Base-by-base conservation (phyloP, 1,284 basidiomycete species). In the Afroboletus lepidellus region DNA sequence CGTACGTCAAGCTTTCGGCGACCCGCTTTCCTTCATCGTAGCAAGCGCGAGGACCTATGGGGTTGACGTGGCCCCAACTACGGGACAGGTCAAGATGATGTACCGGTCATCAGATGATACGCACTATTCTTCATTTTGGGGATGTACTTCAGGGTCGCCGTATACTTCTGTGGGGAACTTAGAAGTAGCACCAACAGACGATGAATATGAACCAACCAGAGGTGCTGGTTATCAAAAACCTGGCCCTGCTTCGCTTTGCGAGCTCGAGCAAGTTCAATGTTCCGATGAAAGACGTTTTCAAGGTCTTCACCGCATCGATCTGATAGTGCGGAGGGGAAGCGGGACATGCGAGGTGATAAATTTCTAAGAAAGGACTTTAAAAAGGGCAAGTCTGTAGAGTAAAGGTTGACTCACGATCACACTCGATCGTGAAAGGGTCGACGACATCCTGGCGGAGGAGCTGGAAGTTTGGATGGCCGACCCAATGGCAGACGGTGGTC, bases 1-100 rank as follows among this genome's bases (percentile, higher is more conserved):
- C 94, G 68, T 97, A 97, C 11, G 94, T 94, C 61, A 98, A 74
- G 12, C 94, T 96, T 75, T 96, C 93, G 42, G 93, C 93, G 38
- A 96, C 92, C 65, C 93, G 92, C 74, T 96, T 96, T 48, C 93
- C 96, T 76, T 99, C 96, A 66, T 99, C 96, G 70, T 99, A 99
- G 73, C 96, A 98, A 30, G 96, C 95, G 56, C 96, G 88, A 54
- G 93, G 92, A 25, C 96, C 95, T 60, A 95, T 97, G 41, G 94
- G 94, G 77, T 98, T 98, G 65, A 98, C 96, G 70, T 98, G 90
- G 43, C 96, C 94, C 94, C 94, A 97, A 74, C 90, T 92, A 11
- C 41, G 46, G n/a, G 36, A 46, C 48, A 32, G 16, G 53, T 69
- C 54, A 68, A 27, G 46, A 50, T 15, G 41, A n/a, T 3, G 53